Conservation (phyloP, 768 basidiomycete species). For the Neoboletus magnificus region DNA sequence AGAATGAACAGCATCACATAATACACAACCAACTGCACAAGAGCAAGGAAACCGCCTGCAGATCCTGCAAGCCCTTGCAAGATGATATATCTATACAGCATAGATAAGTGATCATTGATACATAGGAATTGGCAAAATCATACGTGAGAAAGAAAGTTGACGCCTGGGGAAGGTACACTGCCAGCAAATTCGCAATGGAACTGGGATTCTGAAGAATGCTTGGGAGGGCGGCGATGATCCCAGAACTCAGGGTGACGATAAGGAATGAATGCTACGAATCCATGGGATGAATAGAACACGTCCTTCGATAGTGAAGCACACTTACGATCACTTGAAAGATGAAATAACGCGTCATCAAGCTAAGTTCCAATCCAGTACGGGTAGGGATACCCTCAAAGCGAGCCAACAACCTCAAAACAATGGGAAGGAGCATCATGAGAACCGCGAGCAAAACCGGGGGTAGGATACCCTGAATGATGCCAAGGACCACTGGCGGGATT, state of each 20-base stretch:
- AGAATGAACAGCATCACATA: conserved; percentile 88
- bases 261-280: conserved; percentile 82
- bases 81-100: conserved; percentile 58
- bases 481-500: conserved; percentile 61
- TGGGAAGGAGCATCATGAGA: conserved; percentile 87
- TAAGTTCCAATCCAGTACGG: conserved; percentile 77
- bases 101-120: not conserved
- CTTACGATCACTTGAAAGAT: conserved; percentile 88
- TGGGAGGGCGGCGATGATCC: conserved; percentile 71
- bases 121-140: conserved; percentile 11
- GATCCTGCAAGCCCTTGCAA: conserved; percentile 79
- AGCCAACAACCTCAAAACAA: conserved; percentile 75
- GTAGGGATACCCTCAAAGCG: conserved; percentile 90
- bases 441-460: conserved; percentile 86
- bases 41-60: conserved; percentile 77
- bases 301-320: conserved; percentile 12
- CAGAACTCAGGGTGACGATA: conserved; percentile 80
- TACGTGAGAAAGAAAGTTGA: conserved; percentile 91
- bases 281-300: not conserved
- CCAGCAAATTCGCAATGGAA: conserved; percentile 67
- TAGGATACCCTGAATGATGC: conserved; percentile 85
- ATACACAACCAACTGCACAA: conserved; percentile 74
- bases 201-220: conserved; percentile 63
- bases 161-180: conserved; percentile 73
- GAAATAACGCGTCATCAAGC: conserved; percentile 90